Percentiles rank a stretch among this genome's conserved stretches.
Conservation (phyloP, 768 basidiomycete genomes). For the Neoboletus subvelutipes region DNA sequence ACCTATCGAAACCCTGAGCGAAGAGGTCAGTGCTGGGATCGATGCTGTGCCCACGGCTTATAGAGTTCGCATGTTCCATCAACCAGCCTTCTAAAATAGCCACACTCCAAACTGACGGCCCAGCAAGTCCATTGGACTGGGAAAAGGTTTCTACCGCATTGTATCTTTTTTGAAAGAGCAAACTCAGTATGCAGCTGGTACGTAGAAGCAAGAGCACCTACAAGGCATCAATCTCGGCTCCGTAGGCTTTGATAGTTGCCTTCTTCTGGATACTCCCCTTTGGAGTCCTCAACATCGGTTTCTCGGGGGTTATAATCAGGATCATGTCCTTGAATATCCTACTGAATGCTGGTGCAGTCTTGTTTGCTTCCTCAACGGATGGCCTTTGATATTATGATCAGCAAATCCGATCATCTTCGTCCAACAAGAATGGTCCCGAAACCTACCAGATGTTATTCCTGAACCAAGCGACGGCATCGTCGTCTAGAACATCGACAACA, state of each 20-base stretch:
- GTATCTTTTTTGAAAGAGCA: constrained; percentile 5
- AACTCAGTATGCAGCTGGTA: background rate
- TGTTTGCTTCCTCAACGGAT: constrained; percentile 40
- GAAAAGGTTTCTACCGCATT: background rate
- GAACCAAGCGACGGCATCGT: constrained; percentile 10
- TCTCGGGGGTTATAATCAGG: constrained; percentile 36
- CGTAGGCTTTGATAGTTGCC: constrained; percentile 16
- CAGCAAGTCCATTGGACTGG: background rate
- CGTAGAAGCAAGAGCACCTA: constrained; percentile 5
- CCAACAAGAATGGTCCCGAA: too few species aligned
- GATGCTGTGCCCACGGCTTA: background rate
- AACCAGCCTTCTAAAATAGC: constrained; percentile 4
- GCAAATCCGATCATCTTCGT: background rate
- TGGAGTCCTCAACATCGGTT: constrained; percentile 41
- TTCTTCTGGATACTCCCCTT: constrained; percentile 27
- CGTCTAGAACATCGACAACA: constrained; percentile 14
- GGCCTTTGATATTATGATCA: constrained; percentile 26
- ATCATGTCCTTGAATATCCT: constrained; percentile 53
- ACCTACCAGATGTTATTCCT: constrained; percentile 27
- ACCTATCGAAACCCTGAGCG: constrained; percentile 37
- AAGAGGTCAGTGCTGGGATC: constrained; percentile 17
- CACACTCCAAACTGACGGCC: constrained; percentile 7
- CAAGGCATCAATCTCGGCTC: constrained; percentile 20
- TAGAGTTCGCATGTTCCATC: background rate
- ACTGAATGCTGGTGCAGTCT: constrained; percentile 37